Base-by-base conservation (phyloP, 148 eudicot species). In the Spergularia bocconei region DNA sequence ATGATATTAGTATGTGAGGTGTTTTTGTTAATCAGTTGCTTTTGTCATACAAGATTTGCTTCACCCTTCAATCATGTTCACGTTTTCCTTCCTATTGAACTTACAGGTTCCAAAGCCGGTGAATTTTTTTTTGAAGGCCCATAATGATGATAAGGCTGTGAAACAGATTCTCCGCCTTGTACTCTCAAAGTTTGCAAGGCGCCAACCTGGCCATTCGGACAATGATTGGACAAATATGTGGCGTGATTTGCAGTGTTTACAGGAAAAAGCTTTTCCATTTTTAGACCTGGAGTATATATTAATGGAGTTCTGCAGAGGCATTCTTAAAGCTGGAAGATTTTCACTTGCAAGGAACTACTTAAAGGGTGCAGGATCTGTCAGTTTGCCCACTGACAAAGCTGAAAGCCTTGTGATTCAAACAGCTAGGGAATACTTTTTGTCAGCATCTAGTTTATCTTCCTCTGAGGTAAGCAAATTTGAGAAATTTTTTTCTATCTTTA, bases 281-380 rank as follows among this genome's bases (percentile, higher is more conserved):
- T 56, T 92, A 69, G 92, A 90, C 75, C 79, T 86, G 70, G 99
- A 95, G 86, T 95, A 87, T 79, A 72, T 95, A 80, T 81, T 95
- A 84, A 84, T 87, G 77, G 99, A 95, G 74, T 95, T 90, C 83
- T 91, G 99, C 81, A 88, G 99, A 87, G 99, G 97, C 61, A 69
- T 95, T 71, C 87, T 95, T 25, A 95, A 92, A 87, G 99, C 99
- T 79, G 98, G 98, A 69, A 95, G 93, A 77, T 95, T 95, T 83
- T 86, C 96, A 52, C 94, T 95, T 68, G 97, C 99, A 59, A 92
- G 99, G 79, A 92, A 89, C 75, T 92, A 92, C 79, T 77, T 95
- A 76, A 95, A 87, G 84, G 99, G 98, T 39, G 79, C 92, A 56
- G 91, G 88, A 80, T 77, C 92, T 75, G 89, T 95, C 77, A 84